A percentile compares a stretch with the other conserved stretches of the same genome.
Conservation (phyloP, 2,329 filamentous ascomycete genomes). For the Claviceps purpurea region DNA sequence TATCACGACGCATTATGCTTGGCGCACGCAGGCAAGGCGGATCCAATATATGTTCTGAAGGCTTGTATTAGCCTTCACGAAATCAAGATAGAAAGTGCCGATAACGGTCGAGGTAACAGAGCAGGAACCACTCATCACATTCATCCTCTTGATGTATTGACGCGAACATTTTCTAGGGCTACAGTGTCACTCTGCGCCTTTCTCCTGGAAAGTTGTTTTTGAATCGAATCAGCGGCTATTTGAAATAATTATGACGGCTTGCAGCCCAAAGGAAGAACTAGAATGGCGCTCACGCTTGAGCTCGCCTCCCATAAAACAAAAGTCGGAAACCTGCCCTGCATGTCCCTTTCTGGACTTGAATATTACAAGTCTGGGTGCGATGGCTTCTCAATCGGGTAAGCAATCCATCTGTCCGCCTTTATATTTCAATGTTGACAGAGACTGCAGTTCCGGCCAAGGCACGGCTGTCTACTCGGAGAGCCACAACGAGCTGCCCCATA, state of each 20-base stretch:
- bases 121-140: neutral
- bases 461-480: conserved; percentile 64
- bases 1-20: conserved; percentile 71
- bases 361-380: conserved; percentile 60
- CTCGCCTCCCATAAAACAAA: conserved; percentile 35
- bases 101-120: conserved; percentile 57
- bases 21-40: conserved; percentile 51
- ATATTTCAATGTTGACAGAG: neutral
- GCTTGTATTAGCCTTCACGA: conserved; percentile 59
- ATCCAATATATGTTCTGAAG: conserved; percentile 57
- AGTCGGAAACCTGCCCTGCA: conserved; percentile 31
- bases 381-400: conserved; percentile 59
- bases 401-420: neutral
- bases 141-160: neutral
- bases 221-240: conserved; percentile 63
- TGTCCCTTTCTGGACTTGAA: conserved; percentile 54
- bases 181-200: conserved; percentile 73
- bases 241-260: conserved; percentile 79
- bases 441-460: conserved; percentile 46
- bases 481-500: conserved; percentile 59
- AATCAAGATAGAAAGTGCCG: conserved; percentile 54
- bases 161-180: conserved; percentile 40
- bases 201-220: conserved; percentile 88
- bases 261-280: conserved; percentile 63
- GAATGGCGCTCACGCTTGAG: conserved; percentile 64